Percentiles rank a stretch among this genome's conserved stretches.
phyloP scores from a whole-genome alignment of 441 rosid genomes.

The Raphanus hybrid region DNA sequence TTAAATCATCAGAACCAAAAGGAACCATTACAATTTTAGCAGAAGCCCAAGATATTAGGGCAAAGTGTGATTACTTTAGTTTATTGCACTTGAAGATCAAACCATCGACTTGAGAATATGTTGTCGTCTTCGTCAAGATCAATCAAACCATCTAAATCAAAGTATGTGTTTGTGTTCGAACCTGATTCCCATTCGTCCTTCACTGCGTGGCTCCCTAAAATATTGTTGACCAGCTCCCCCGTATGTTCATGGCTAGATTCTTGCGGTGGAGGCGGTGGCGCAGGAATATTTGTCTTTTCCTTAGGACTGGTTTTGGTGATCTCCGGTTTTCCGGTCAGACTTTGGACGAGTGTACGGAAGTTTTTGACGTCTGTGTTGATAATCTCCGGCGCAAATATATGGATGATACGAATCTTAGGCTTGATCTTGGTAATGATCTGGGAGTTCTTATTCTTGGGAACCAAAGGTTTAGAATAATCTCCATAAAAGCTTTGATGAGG shows the following conservation, averaged over 20 bases:
- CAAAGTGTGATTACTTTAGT: not conserved
- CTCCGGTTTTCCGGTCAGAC: constrained; percentile 79
- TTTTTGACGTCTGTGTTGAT: constrained; percentile 89
- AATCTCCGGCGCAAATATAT: constrained; percentile 93
- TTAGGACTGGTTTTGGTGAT: constrained; percentile 34
- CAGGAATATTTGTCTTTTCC: constrained; percentile 33
- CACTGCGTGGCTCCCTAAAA: constrained; percentile 29
- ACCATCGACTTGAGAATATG: constrained; percentile 51
- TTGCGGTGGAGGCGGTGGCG: constrained; percentile 12
- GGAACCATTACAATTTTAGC: not conserved
- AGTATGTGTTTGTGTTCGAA: constrained; percentile 40
- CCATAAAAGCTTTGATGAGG: constrained; percentile 29
- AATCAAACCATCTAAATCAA: constrained; percentile 64
- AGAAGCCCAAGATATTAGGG: constrained; percentile 9
- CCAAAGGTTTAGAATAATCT: constrained; percentile 39
- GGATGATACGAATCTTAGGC: constrained; percentile 91
- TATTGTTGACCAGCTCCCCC: constrained; percentile 15
- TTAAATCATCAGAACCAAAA: constrained; percentile 11
- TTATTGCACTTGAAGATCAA: constrained; percentile 26
- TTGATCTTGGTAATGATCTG: constrained; percentile 60
- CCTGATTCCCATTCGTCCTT: constrained; percentile 45
- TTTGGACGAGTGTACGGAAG: constrained; percentile 82
- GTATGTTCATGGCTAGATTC: constrained; percentile 17
- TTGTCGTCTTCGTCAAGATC: constrained; percentile 59
- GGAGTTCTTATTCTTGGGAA: constrained; percentile 57